A percentile compares a stretch with the other conserved stretches of the same genome.
These are phyloP conservation scores for Kondoa subrosea DNA, from an alignment of 768 basidiomycete genomes.

Conservation along the genomic window DNA sequence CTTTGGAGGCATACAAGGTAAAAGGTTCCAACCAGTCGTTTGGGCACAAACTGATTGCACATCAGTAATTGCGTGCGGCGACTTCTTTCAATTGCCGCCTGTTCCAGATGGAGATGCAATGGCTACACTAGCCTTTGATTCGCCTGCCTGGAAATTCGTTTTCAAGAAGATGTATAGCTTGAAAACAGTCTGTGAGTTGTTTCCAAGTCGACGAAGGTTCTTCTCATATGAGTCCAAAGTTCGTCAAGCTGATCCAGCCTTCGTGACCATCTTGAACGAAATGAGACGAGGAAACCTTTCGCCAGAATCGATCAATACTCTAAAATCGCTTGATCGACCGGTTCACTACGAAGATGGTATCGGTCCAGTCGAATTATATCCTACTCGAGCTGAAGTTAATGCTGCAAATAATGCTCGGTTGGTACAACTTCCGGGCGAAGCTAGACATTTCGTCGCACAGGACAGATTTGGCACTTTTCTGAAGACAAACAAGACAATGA, in stretches of 20 bases:
- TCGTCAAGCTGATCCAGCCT: background rate
- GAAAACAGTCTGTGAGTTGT: background rate
- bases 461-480: background rate
- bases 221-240: background rate
- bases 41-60: no score
- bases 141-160: background rate
- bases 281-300: background rate
- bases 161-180: background rate
- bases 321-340: background rate
- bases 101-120: background rate
- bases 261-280: background rate
- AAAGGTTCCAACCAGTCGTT: no score
- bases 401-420: background rate
- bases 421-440: background rate
- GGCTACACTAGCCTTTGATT: background rate
- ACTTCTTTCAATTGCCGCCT: background rate
- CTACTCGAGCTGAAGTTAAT: background rate
- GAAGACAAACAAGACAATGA: background rate
- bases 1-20: background rate
- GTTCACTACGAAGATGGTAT: background rate
- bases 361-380: background rate
- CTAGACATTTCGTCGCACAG: background rate
- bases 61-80: background rate
- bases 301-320: background rate
- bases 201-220: background rate